Evolutionary conservation across 2,329 filamentous ascomycete genomes (phyloP).

Genomic region (Aspergillus sp.): DNA sequence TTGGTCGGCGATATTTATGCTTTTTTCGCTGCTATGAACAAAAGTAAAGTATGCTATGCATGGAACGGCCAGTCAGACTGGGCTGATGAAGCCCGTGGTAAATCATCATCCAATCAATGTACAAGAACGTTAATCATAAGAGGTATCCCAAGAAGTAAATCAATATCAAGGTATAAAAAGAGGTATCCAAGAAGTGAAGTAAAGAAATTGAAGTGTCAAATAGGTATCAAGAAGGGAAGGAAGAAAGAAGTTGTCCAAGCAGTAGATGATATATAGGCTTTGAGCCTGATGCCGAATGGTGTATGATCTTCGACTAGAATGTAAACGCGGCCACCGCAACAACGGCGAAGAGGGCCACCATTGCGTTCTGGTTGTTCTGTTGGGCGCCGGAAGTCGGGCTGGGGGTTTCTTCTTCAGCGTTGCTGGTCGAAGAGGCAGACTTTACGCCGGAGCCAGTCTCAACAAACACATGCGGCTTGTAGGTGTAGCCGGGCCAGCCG

Average conservation of each 20-base stretch:
- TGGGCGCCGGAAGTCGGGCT: slow-evolving; percentile 23
- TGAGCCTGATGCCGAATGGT: background rate
- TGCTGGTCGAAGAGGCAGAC: slow-evolving; percentile 15
- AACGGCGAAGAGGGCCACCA: slow-evolving; percentile 25
- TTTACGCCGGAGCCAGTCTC: slow-evolving; percentile 9
- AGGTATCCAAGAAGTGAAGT: slow-evolving; percentile 3
- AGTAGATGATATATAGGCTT: background rate
- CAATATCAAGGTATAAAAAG: slow-evolving; percentile 8
- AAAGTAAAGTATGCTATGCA: slow-evolving; percentile 1
- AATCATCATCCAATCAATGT: slow-evolving; percentile 17
- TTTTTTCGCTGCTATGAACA: slow-evolving; percentile 1
- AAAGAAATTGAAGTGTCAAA: background rate
- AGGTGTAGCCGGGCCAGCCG: slow-evolving; percentile 14
- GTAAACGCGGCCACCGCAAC: slow-evolving; percentile 20
- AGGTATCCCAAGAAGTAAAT: slow-evolving; percentile 11
- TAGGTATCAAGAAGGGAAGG: background rate
- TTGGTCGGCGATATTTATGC: background rate
- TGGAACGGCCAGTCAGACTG: slow-evolving; percentile 4
- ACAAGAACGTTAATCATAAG: slow-evolving; percentile 16
- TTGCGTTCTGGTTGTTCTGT: slow-evolving; percentile 13
- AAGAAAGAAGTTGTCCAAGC: background rate
- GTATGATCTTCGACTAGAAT: background rate
- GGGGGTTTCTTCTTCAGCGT: slow-evolving; percentile 15
- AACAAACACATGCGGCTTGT: slow-evolving; percentile 13
- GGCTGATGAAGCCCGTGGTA: slow-evolving; percentile 9